A percentile compares a stretch with the other conserved stretches of the same genome.
Conservation (phyloP, 805 yeast genomes). For the Candida nitratophila region DNA sequence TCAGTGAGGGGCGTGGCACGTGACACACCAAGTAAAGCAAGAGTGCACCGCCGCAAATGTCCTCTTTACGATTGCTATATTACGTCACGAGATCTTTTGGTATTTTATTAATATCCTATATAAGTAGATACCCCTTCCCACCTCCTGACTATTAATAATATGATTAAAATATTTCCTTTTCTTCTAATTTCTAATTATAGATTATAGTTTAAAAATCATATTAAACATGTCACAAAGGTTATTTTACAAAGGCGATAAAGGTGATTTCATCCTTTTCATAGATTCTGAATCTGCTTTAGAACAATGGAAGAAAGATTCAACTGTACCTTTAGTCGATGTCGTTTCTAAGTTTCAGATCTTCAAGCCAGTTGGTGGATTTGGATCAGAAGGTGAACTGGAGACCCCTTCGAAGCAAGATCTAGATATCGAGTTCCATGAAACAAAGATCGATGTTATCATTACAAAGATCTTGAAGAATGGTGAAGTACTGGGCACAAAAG, state of each 20-base stretch:
- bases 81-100: too few species aligned
- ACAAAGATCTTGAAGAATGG: conserved; percentile 57
- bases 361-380: conserved; percentile 50
- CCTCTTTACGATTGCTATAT: too few species aligned
- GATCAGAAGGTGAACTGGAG: conserved; percentile 64
- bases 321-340: conserved; percentile 53
- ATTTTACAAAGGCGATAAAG: conserved; percentile 56
- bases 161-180: too few species aligned
- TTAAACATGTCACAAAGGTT: conserved; percentile 26
- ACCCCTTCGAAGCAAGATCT: conserved; percentile 64
- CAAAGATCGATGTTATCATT: conserved; percentile 46
- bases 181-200: too few species aligned
- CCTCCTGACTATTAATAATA: background rate
- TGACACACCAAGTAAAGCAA: too few species aligned
- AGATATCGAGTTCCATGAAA: conserved; percentile 59
- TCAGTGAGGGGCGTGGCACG: too few species aligned
- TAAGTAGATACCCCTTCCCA: too few species aligned
- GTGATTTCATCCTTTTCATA: conserved; percentile 61
- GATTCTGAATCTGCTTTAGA: conserved; percentile 44
- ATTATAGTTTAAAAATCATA: background rate
- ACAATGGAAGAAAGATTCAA: conserved; percentile 43
- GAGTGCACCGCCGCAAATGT: too few species aligned
- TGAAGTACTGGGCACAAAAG: conserved; percentile 31
- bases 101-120: too few species aligned
- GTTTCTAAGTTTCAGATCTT: conserved; percentile 63